Base-by-base conservation (phyloP, 2,329 filamentous ascomycete genomes). In the Fusarium abutilonis region DNA sequence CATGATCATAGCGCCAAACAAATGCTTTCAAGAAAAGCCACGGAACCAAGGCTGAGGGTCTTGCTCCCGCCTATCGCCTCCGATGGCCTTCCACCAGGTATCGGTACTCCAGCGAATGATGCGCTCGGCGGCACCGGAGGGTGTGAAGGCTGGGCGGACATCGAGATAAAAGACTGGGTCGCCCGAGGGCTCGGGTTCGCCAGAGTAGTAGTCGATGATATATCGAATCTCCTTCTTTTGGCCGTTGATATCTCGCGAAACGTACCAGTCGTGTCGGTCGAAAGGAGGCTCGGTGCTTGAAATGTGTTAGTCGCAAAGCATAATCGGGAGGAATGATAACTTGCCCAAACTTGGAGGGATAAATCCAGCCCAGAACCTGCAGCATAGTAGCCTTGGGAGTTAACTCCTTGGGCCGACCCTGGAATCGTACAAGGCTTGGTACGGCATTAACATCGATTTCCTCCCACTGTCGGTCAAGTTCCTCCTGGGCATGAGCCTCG, bases 91-190 rank as follows among this genome's bases (percentile, higher is more conserved):
- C 88, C 92, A 97, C 95, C 95, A 99, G 9, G 96, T 85, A 76
- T 98, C 94, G 9, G 91, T 93, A 46, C 93, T 90, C 92, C 93
- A 98, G 71, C 93, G 83, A 73, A 97, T 86, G 59, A 93, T 77
- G 47, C 95, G 85, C 80, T 98, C 95, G 4, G 88, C 86, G 1
- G 92, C 90, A 23, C 89, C 89, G 1, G 86, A 89, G 4, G 93
- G 93, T 0, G 91, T 92, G 38, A 97, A 79, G 4, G 95, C 95
- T 2, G 95, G 95, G 63, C 95, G 85, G 17, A 99, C 95, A 73
- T 99, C 95, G 51, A 99, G 86, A 75, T 89, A 97, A 79, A 99
- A 99, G 7, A 98, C 93, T 3, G 95, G 94, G 74, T 97, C 92
- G 29, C 93, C 95, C 0, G 86, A 91, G 3, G 89, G 86, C 71